Evolutionary conservation across 2,329 filamentous ascomycete genomes (phyloP).

Genomic region (Orbilia ellipsospora): DNA sequence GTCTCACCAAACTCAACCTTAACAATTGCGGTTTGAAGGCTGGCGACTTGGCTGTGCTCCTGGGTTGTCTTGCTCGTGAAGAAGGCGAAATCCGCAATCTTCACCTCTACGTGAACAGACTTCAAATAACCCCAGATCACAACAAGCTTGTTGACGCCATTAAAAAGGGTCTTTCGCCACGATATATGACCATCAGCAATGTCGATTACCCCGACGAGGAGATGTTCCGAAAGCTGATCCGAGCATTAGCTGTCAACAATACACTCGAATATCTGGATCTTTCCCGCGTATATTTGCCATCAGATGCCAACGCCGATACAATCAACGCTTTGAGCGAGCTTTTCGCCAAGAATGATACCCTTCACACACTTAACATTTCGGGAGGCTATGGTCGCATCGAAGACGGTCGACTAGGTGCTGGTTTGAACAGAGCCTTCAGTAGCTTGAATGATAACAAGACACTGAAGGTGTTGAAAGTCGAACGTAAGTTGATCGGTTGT

Average conservation of each 20-base stretch:
- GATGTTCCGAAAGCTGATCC: conserved; percentile 72
- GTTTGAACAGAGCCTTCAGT: conserved; percentile 73
- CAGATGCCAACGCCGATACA: conserved; percentile 75
- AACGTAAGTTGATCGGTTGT: conserved; percentile 61
- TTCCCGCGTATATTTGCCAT: conserved; percentile 75
- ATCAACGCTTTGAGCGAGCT: conserved; percentile 72
- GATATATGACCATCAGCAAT: conserved; percentile 74
- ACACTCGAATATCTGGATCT: conserved; percentile 75
- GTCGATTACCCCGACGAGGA: conserved; percentile 75
- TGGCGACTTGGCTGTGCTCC: conserved; percentile 72
- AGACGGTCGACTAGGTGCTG: conserved; percentile 75
- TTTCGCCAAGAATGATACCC: conserved; percentile 74
- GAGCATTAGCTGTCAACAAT: conserved; percentile 72
- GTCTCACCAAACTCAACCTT: conserved; percentile 71
- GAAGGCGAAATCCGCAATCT: conserved; percentile 69
- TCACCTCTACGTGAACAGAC: conserved; percentile 69
- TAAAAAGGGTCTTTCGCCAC: conserved; percentile 68
- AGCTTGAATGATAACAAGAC: conserved; percentile 74
- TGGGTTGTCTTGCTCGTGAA: conserved; percentile 71
- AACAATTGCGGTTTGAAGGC: conserved; percentile 76
- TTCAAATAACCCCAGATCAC: conserved; percentile 62
- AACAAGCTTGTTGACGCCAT: conserved; percentile 68
- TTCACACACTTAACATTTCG: conserved; percentile 76
- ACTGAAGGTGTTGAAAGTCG: conserved; percentile 72
- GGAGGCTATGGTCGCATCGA: conserved; percentile 78